Base-by-base conservation (phyloP, 139 green algal genomes). In the Picochlorum sp. region DNA sequence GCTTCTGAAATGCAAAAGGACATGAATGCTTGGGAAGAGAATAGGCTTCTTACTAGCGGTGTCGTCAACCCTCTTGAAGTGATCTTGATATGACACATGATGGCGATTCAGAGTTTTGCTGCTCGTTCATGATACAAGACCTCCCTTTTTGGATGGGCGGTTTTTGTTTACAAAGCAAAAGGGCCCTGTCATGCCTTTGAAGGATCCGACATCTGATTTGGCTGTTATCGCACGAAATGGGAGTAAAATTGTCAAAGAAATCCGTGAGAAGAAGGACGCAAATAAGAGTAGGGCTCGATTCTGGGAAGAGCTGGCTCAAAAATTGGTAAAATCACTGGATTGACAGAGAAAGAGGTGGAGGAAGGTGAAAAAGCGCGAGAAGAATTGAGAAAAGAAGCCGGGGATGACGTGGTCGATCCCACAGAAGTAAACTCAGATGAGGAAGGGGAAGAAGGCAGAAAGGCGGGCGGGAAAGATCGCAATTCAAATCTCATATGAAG, bases 71-170 rank as follows among this genome's bases (percentile, higher is more conserved):
- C 79, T 47, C 77, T 80, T 11, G 81, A 93, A 81, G 75, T 18
- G 85, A 88, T 58, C 73, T 88, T 6, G 87, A 95, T 63, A 91
- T 95, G 60, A 76, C 91, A 30, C 75, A 88, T 49, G 86, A 96
- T 45, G 78, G 88, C 1, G 88, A 97, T 59, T 63, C 81, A 74
- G 86, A 2, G 82, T 91, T 56, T 65, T 97, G 60, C 85, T 98
- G 75, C 75, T 98, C 49, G 92, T 98, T 57, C 94, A 98, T 70
- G 92, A 98, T 81, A 94, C 90, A 45, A 90, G 90, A 75, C 94
- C 94, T 34, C 92, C 93, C 13, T 99, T 99, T 77, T 77, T 99
- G 60, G 85, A 95, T 34, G 92, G 90, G n/a, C 75, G 86, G 30
- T 74, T 83, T 9, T 50, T 94, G n/a, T 90, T 89, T 75, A 91